Evolutionary conservation across 305 asterid genomes (phyloP).

Genomic region (Fraxinus nigra): DNA sequence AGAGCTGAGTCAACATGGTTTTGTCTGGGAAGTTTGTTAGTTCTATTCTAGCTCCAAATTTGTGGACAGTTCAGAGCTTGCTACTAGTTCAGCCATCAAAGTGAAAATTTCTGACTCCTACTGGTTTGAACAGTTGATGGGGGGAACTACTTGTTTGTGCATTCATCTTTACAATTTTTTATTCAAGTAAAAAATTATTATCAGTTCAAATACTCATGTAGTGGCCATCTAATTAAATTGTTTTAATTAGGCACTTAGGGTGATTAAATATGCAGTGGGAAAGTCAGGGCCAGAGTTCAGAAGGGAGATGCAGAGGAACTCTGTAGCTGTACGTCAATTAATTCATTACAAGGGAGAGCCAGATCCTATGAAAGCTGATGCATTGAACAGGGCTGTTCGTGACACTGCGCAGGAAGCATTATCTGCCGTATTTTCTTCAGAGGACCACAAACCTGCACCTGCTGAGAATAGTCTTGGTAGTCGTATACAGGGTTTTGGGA

Average conservation of each 20-base stretch:
- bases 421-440: conserved; percentile 77
- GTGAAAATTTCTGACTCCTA: background rate
- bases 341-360: conserved; percentile 93
- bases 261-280: conserved; percentile 85
- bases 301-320: conserved; percentile 97
- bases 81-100: conserved; percentile 9
- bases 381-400: conserved; percentile 91
- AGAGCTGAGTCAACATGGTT: background rate
- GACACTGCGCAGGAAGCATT: conserved; percentile 96
- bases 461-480: conserved; percentile 67
- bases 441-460: conserved; percentile 68
- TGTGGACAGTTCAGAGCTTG: conserved; percentile 7
- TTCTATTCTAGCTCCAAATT: conserved; percentile 19
- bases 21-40: conserved; percentile 2
- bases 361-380: conserved; percentile 92
- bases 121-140: background rate
- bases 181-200: background rate
- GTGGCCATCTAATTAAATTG: conserved; percentile 11
- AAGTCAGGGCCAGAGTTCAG: conserved; percentile 92
- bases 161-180: background rate
- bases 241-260: conserved; percentile 69
- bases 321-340: conserved; percentile 80
- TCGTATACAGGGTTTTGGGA: conserved; percentile 96
- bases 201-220: background rate
- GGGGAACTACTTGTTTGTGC: background rate